Conservation (phyloP, 768 basidiomycete species). For the Pulveroboletus frians region DNA sequence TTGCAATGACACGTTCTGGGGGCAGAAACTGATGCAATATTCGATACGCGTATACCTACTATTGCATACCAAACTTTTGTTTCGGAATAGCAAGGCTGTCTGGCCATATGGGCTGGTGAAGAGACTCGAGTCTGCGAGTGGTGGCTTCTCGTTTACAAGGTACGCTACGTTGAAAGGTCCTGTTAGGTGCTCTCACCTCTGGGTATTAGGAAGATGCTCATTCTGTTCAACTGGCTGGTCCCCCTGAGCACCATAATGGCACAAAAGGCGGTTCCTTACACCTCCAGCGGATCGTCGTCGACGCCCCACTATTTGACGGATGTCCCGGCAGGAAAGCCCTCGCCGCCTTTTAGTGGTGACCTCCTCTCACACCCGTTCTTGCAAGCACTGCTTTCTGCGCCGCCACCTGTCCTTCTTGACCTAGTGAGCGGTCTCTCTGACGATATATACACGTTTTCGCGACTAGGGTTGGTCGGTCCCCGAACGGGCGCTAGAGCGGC, state of each 20-base stretch:
- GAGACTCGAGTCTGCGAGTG: slow-evolving; percentile 48
- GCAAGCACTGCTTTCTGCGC: slow-evolving; percentile 70
- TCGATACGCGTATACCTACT: slow-evolving; percentile 68
- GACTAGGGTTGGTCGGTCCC: slow-evolving; percentile 63
- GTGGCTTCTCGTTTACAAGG: slow-evolving; percentile 75
- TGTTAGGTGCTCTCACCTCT: slow-evolving; percentile 2
- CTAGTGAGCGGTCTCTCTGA: slow-evolving; percentile 70
- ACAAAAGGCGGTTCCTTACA: slow-evolving; percentile 63
- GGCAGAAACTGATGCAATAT: slow-evolving; percentile 84
- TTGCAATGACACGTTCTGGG: slow-evolving; percentile 1
- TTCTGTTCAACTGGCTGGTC: slow-evolving; percentile 81
- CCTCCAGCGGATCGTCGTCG: slow-evolving; percentile 31
- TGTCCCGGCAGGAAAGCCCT: slow-evolving; percentile 4
- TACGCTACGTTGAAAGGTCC: slow-evolving; percentile 25
- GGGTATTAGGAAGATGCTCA: slow-evolving; percentile 60
- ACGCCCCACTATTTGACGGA: slow-evolving; percentile 20
- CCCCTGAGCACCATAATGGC: slow-evolving; percentile 68
- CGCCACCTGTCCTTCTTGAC: slow-evolving; percentile 78
- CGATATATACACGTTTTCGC: slow-evolving; percentile 72
- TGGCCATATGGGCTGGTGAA: slow-evolving; percentile 56
- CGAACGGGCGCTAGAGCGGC: slow-evolving; percentile 63
- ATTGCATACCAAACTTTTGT: slow-evolving; percentile 55
- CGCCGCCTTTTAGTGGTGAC: slow-evolving; percentile 11
- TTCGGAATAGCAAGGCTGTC: slow-evolving; percentile 38
- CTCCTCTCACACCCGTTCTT: slow-evolving; percentile 55